Evolutionary conservation across 2,329 filamentous ascomycete species (phyloP).

Genomic region (Immersiporthe knoxdaviesiana): DNA sequence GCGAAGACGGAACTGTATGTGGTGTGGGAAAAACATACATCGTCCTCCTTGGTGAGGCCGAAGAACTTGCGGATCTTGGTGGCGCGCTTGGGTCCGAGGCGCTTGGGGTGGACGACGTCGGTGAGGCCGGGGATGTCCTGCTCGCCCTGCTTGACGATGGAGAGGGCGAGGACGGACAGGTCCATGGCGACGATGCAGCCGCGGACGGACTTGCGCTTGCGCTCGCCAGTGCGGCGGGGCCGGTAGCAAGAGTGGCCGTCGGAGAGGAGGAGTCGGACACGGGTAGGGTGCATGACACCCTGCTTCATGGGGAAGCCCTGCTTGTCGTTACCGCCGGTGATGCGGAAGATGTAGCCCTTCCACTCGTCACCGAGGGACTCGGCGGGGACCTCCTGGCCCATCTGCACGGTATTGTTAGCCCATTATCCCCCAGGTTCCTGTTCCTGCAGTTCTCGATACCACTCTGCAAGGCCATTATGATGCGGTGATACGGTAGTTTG

Average conservation of each 20-base stretch:
- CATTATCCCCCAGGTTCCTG: not conserved
- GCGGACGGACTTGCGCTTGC: slow-evolving; percentile 98
- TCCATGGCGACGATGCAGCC: slow-evolving; percentile 98
- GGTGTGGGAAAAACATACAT: slow-evolving; percentile 72
- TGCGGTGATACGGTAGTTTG: not conserved
- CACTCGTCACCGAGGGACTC: slow-evolving; percentile 98
- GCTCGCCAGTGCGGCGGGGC: slow-evolving; percentile 94
- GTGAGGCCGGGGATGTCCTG: slow-evolving; percentile 92
- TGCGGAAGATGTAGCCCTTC: slow-evolving; percentile 99
- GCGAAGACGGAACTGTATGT: slow-evolving; percentile 67
- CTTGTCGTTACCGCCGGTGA: slow-evolving; percentile 99
- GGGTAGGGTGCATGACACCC: slow-evolving; percentile 97
- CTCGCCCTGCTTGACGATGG: slow-evolving; percentile 98
- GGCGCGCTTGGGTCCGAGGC: slow-evolving; percentile 98
- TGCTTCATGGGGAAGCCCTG: slow-evolving; percentile 99
- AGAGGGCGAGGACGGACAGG: slow-evolving; percentile 90
- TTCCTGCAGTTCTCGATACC: not conserved
- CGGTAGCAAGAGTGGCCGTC: slow-evolving; percentile 99
- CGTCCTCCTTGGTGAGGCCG: slow-evolving; percentile 99
- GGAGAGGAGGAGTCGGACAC: slow-evolving; percentile 94
- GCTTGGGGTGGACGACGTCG: slow-evolving; percentile 98
- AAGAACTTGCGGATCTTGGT: slow-evolving; percentile 99
- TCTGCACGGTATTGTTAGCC: slow-evolving; percentile 51
- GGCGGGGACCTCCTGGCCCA: slow-evolving; percentile 89
- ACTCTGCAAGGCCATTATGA: slow-evolving; percentile 9